Evolutionary conservation across 306 rosid species (phyloP).

Genomic region (Lathyrus tuberosus): DNA sequence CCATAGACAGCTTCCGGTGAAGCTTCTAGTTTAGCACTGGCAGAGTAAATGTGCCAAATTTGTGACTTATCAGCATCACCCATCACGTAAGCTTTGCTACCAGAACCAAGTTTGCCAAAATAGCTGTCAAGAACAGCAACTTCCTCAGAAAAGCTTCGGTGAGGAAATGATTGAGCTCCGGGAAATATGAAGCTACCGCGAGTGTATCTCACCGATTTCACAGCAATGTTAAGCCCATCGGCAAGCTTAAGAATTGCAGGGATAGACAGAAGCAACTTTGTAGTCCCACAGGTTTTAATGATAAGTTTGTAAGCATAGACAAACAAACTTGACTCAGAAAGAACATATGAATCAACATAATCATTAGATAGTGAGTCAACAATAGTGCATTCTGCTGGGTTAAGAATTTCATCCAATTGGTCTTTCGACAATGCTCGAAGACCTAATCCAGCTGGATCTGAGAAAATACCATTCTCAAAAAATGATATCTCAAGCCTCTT

Average conservation of each 20-base stretch:
- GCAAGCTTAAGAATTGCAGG: slow-evolving; percentile 80
- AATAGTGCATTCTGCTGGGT: slow-evolving; percentile 90
- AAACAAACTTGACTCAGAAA: slow-evolving; percentile 92
- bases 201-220: slow-evolving; percentile 77
- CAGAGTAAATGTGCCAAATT: slow-evolving; percentile 91
- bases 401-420: slow-evolving; percentile 79
- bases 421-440: slow-evolving; percentile 68
- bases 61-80: slow-evolving; percentile 61
- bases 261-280: slow-evolving; percentile 80
- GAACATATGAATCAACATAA: slow-evolving; percentile 84
- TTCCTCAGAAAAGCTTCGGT: slow-evolving; percentile 80
- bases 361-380: slow-evolving; percentile 80
- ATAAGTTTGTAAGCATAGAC: slow-evolving; percentile 77
- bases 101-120: slow-evolving; percentile 67
- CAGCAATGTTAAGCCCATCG: slow-evolving; percentile 58
- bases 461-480: slow-evolving; percentile 61
- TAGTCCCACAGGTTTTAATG: slow-evolving; percentile 95
- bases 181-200: slow-evolving; percentile 94
- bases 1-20: slow-evolving; percentile 56
- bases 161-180: slow-evolving; percentile 82
- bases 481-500: slow-evolving; percentile 93
- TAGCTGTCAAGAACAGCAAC: slow-evolving; percentile 71
- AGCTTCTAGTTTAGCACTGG: slow-evolving; percentile 48
- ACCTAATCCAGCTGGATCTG: slow-evolving; percentile 74
- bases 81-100: slow-evolving; percentile 72